These are phyloP conservation scores for Plasmodium gonderi DNA, from an alignment of 169 alveolate genomes.

Conservation along the genomic window DNA sequence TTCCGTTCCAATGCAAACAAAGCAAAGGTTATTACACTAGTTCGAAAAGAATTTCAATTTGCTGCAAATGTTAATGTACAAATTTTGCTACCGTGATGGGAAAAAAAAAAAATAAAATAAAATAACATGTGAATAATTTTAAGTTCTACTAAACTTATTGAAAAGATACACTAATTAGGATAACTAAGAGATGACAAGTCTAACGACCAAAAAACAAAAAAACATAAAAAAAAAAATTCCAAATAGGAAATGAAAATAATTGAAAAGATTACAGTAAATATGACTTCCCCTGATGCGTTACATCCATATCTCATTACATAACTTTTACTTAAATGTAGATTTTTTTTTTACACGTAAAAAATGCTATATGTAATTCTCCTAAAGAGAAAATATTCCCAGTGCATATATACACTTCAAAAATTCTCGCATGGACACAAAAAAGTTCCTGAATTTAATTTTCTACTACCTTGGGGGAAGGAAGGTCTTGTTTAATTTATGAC, in stretches of 20 bases:
- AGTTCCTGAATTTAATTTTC: neutral
- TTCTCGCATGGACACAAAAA: constrained; percentile 1
- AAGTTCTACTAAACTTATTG: neutral
- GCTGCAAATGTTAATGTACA: neutral
- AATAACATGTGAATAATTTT: neutral
- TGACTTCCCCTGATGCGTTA: neutral
- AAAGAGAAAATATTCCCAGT: neutral
- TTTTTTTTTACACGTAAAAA: neutral
- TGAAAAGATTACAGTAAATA: neutral
- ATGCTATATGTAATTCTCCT: neutral
- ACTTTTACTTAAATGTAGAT: neutral
- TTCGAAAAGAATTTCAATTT: neutral
- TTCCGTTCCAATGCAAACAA: neutral
- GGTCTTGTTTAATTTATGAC: neutral
- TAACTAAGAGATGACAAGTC: neutral
- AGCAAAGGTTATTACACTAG: neutral
- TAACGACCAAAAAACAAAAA: neutral
- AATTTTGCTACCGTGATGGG: neutral
- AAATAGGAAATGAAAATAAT: neutral
- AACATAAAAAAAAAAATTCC: neutral
- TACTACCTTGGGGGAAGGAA: neutral
- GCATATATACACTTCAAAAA: neutral
- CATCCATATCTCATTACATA: neutral
- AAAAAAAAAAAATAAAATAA: neutral
- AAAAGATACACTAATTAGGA: neutral